These are phyloP conservation scores for Fusarium goolgardi DNA, from an alignment of 2,329 filamentous ascomycete genomes.

Conservation along the genomic window DNA sequence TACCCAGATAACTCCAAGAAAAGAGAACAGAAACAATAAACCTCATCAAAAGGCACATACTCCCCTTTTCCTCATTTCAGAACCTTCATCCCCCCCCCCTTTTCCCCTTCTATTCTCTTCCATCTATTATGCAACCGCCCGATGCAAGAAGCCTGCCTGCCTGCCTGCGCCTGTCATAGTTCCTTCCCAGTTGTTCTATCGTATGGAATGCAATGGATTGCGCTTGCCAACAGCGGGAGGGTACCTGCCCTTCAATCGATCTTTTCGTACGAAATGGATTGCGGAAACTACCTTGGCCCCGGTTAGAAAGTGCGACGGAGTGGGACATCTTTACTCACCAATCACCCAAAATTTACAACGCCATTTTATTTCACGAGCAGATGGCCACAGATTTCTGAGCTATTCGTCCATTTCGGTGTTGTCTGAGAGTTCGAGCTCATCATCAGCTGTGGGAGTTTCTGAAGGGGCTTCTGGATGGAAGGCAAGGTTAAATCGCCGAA, in stretches of 20 bases:
- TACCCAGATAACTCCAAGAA: neutral
- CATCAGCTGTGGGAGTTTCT: neutral
- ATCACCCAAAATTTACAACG: neutral
- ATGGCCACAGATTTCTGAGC: neutral
- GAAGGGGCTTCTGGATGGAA: neutral
- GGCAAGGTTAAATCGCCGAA: neutral
- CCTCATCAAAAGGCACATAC: neutral
- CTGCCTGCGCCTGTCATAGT: neutral
- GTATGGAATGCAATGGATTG: neutral
- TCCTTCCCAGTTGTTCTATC: neutral
- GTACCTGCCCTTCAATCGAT: slow-evolving; percentile 11
- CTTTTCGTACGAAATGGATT: neutral
- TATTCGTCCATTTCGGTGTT: slow-evolving; percentile 6
- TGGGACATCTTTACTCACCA: neutral
- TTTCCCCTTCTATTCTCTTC: slow-evolving; percentile 8
- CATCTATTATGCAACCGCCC: slow-evolving; percentile 4
- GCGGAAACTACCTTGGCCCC: neutral
- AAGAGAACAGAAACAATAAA: neutral
- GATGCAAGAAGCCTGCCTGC: slow-evolving; percentile 12
- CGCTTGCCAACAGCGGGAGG: slow-evolving; percentile 4
- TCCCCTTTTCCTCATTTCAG: neutral
- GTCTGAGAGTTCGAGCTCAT: neutral
- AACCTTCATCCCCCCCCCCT: neutral
- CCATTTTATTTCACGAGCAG: neutral
- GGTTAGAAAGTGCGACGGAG: neutral